Evolutionary conservation across 805 yeast species (phyloP).

Genomic region (Hanseniaspora meyeri): DNA sequence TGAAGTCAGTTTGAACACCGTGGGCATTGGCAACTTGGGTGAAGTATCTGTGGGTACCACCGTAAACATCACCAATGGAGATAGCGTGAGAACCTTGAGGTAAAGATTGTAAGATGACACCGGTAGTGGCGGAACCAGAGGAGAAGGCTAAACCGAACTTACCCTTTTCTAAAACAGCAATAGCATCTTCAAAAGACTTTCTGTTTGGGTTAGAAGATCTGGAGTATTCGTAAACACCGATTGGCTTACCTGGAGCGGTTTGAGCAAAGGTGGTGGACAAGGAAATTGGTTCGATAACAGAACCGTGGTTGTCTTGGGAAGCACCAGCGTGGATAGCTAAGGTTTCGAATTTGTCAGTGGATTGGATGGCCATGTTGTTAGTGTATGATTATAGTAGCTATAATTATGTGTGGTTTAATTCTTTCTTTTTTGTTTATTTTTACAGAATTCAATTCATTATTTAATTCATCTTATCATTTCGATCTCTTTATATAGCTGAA

Average conservation of each 20-base stretch:
- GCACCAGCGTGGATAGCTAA: slow-evolving; percentile 79
- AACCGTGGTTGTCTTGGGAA: slow-evolving; percentile 64
- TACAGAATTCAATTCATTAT: not conserved
- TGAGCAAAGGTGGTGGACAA: slow-evolving; percentile 79
- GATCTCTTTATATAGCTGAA: not conserved
- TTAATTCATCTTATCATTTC: too few relatives aligned
- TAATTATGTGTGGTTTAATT: not conserved
- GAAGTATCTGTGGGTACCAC: slow-evolving; percentile 85
- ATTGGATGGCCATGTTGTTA: slow-evolving; percentile 19
- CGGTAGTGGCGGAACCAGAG: slow-evolving; percentile 81
- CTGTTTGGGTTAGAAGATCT: slow-evolving; percentile 82
- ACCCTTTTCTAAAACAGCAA: slow-evolving; percentile 69
- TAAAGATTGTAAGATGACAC: slow-evolving; percentile 60
- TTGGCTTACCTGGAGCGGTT: slow-evolving; percentile 59
- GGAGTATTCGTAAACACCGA: slow-evolving; percentile 72
- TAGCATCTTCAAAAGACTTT: slow-evolving; percentile 62
- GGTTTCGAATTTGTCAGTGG: slow-evolving; percentile 49
- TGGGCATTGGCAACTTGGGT: slow-evolving; percentile 73
- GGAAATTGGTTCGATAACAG: slow-evolving; percentile 75
- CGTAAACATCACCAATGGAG: slow-evolving; percentile 77
- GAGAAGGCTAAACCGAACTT: slow-evolving; percentile 64
- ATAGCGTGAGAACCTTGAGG: slow-evolving; percentile 62
- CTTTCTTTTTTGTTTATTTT: not conserved
- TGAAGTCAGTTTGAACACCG: slow-evolving; percentile 58
- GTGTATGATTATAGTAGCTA: not conserved